Conservation (phyloP, 2,329 filamentous ascomycete genomes). For the Pezicula carpinea region DNA sequence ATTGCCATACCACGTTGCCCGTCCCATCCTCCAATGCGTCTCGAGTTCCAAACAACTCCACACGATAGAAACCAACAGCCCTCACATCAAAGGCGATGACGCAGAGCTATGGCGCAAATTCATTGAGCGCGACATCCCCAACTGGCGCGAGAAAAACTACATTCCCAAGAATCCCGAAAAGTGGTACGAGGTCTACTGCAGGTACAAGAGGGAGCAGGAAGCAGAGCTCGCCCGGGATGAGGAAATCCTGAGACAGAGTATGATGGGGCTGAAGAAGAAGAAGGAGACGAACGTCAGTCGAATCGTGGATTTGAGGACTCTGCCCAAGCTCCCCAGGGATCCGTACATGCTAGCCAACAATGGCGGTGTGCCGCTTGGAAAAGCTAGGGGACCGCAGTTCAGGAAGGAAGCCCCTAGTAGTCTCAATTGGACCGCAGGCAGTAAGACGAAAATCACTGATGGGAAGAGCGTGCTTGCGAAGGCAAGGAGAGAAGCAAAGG, state of each 20-base stretch:
- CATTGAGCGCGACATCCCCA: slow-evolving; percentile 72
- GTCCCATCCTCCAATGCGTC: slow-evolving; percentile 65
- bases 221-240: slow-evolving; percentile 53
- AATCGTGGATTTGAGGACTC: slow-evolving; percentile 46
- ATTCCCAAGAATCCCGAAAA: slow-evolving; percentile 60
- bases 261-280: slow-evolving; percentile 53
- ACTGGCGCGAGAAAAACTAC: slow-evolving; percentile 55
- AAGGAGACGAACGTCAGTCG: slow-evolving; percentile 53
- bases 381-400: slow-evolving; percentile 16
- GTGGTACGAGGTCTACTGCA: slow-evolving; percentile 76
- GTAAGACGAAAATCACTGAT: slow-evolving; percentile 46
- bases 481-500: slow-evolving; percentile 50
- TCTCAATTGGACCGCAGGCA: slow-evolving; percentile 42
- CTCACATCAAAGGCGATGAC: slow-evolving; percentile 67
- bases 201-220: slow-evolving; percentile 57
- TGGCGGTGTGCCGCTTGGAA: slow-evolving; percentile 26
- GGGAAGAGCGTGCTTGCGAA: slow-evolving; percentile 51
- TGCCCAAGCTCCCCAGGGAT: slow-evolving; percentile 40
- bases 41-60: slow-evolving; percentile 71
- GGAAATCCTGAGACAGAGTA: slow-evolving; percentile 47
- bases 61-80: slow-evolving; percentile 68
- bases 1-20: slow-evolving; percentile 61
- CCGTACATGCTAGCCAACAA: slow-evolving; percentile 30
- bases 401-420: slow-evolving; percentile 28
- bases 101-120: slow-evolving; percentile 73